These are phyloP conservation scores for Chaetomiaceae sp. DNA, from an alignment of 2,329 filamentous ascomycete genomes.

Conservation along the genomic window DNA sequence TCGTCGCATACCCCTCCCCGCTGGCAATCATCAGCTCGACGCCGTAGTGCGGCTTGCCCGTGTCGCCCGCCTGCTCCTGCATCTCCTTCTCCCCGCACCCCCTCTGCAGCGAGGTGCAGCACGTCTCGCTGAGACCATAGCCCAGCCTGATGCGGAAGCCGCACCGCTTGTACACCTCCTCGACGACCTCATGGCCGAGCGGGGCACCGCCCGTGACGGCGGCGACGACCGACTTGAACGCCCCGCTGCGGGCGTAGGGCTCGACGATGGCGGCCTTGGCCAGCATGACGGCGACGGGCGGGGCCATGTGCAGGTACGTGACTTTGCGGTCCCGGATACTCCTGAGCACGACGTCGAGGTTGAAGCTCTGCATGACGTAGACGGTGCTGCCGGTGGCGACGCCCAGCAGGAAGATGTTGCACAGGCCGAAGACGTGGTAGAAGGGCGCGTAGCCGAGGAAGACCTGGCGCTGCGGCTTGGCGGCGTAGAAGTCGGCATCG, in stretches of 20 bases:
- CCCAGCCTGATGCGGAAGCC: slow-evolving; percentile 53
- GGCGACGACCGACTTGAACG: slow-evolving; percentile 51
- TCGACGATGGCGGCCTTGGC: slow-evolving; percentile 66
- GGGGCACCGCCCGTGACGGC: slow-evolving; percentile 62
- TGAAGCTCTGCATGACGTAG: slow-evolving; percentile 67
- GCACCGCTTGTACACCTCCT: slow-evolving; percentile 55
- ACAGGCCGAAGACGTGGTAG: slow-evolving; percentile 59
- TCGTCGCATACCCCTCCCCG: slow-evolving; percentile 29
- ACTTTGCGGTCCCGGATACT: slow-evolving; percentile 58
- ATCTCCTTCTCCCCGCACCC: slow-evolving; percentile 46
- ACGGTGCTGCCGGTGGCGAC: slow-evolving; percentile 49
- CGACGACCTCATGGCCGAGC: slow-evolving; percentile 48
- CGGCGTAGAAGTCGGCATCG: slow-evolving; percentile 42
- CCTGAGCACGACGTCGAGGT: slow-evolving; percentile 60
- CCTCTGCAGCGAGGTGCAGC: slow-evolving; percentile 58
- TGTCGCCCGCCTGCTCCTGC: slow-evolving; percentile 51
- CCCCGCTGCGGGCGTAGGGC: slow-evolving; percentile 48
- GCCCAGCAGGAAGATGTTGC: slow-evolving; percentile 55
- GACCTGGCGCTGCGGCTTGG: slow-evolving; percentile 31
- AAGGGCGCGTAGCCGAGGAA: slow-evolving; percentile 64
- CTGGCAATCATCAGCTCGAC: slow-evolving; percentile 62
- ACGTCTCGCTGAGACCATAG: slow-evolving; percentile 72
- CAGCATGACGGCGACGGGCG: slow-evolving; percentile 64
- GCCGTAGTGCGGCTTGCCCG: slow-evolving; percentile 60
- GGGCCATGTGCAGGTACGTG: slow-evolving; percentile 61